phyloP scores from a whole-genome alignment of 2,329 filamentous ascomycete species.

The Aspergillus sp. region DNA sequence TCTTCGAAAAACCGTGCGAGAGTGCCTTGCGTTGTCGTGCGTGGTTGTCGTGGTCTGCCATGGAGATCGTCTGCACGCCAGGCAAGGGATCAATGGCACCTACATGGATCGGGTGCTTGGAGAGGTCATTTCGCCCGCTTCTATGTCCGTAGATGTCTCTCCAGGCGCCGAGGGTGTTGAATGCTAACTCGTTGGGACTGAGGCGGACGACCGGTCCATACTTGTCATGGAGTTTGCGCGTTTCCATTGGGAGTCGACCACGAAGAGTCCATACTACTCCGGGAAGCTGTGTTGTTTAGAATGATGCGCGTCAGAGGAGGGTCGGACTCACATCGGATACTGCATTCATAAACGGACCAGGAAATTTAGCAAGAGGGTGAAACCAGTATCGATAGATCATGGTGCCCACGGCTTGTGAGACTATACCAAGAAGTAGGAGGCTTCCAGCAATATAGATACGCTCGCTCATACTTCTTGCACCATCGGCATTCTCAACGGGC shows the following conservation, averaged over 20 bases:
- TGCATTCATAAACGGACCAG: neutral
- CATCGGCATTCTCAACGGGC: neutral
- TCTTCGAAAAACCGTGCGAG: neutral
- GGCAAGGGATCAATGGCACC: neutral
- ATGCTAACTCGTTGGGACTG: neutral
- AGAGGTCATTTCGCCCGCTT: neutral
- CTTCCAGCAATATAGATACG: neutral
- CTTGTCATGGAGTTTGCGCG: neutral
- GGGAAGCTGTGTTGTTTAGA: neutral
- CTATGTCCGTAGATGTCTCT: neutral
- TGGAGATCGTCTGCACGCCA: neutral
- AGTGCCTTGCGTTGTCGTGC: neutral
- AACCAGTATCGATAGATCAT: neutral
- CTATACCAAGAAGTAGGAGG: neutral
- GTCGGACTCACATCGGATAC: neutral
- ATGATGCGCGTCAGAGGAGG: neutral
- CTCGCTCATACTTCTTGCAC: neutral
- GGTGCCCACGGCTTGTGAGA: neutral
- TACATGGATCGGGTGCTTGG: neutral
- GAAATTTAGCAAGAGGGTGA: neutral
- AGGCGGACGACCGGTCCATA: neutral
- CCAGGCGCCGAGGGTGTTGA: neutral
- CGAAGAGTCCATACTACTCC: neutral
- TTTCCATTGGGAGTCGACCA: neutral
- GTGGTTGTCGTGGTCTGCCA: neutral